Evolutionary conservation across 257 asterid genomes (phyloP), one percentile per base, ranked within the genome.

Genomic region (Solanum acaule): DNA sequence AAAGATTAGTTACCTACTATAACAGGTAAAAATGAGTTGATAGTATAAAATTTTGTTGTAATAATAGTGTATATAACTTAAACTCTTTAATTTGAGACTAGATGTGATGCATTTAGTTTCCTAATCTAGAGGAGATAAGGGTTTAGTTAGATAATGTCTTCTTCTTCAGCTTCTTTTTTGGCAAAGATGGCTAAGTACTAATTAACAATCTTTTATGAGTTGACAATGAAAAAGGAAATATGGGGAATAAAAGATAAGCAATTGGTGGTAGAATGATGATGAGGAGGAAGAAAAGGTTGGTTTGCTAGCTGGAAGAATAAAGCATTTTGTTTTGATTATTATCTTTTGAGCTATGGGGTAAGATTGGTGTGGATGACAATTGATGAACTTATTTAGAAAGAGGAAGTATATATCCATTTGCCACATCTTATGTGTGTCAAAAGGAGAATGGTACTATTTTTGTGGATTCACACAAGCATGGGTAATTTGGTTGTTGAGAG

Each of bases 401-500:
- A 79, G 87, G 87, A 81, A 73, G 83, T 84, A 52, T 52, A 52
- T 52, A 56, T 77, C 88, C 81, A 20, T 42, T 35, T 56, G 90
- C 71, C 56, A 49, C 35, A 49, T 85, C 82, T 35, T 65, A 44
- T 81, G 42, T 81, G 85, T 44, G 67, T 42, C 25, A 14, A 44
- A 87, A 84, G 79, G 37, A 85, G 73, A 79, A 59, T 88, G 88
- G 87, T 87, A 87, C 63, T 22, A 84, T 85, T 67, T 61, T 86
- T 71, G 92, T 75, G 92, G 87, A 76, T 84, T 68, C 90, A 87
- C 42, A 29, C 86, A n/a, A 76, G 89, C 27, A 68, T 87, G 56
- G 81, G 37, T 82, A 63, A 63, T n/a, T n/a, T 72, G 88, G 84
- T 61, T 61, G 87, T 86, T 23, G 44, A 38, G 35, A 61, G 87